Evolutionary conservation across 2,329 filamentous ascomycete species (phyloP).

Genomic region (Aureobasidium leucospermi): DNA sequence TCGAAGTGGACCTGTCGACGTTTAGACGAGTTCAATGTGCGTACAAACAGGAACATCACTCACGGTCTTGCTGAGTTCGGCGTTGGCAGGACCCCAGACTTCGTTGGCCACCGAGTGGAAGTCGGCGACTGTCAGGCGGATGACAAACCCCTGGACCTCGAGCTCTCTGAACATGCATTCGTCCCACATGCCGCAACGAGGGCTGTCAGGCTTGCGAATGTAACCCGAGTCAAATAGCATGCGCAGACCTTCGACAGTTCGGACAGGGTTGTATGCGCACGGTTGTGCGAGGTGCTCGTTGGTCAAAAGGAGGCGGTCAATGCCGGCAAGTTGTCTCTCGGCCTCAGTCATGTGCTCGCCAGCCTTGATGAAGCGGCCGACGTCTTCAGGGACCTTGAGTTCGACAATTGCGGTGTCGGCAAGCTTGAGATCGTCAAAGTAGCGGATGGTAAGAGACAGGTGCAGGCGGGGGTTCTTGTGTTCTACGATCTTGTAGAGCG

Average conservation of each 20-base stretch:
- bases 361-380: not conserved
- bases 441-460: not conserved
- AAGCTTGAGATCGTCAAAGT: not conserved
- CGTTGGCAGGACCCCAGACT: not conserved
- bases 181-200: not conserved
- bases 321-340: not conserved
- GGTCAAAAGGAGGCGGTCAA: not conserved
- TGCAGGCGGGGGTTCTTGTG: not conserved
- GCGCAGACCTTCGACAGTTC: not conserved
- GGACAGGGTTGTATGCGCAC: not conserved
- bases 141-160: not conserved
- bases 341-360: not conserved
- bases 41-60: not conserved
- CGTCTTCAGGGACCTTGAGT: not conserved
- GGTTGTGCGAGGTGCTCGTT: not conserved
- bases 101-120: not conserved
- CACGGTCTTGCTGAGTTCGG: not conserved
- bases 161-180: not conserved
- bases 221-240: not conserved
- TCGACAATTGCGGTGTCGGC: not conserved
- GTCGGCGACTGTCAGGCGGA: not conserved
- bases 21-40: not conserved
- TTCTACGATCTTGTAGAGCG: not conserved
- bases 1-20: not conserved
- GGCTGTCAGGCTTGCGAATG: not conserved